Conservation (phyloP, 1,139 yeast genomes). For the Diutina pseudorugosa region DNA sequence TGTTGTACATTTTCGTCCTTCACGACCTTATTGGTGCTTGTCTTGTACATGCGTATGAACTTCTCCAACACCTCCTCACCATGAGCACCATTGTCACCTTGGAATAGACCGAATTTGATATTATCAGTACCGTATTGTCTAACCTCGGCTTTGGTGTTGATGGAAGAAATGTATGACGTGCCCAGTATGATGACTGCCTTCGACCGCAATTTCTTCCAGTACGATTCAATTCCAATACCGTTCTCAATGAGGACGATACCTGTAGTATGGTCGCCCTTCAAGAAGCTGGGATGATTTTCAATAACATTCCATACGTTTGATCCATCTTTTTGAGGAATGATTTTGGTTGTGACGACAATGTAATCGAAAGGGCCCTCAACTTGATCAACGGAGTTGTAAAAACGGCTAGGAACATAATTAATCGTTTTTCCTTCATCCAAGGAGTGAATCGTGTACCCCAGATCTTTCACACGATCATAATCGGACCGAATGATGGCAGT, state of each 20-base stretch:
- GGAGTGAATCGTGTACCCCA: constrained; percentile 53
- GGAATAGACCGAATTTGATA: constrained; percentile 1
- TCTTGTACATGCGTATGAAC: constrained; percentile 39
- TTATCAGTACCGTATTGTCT: not conserved
- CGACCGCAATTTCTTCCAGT: not conserved
- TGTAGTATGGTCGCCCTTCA: constrained; percentile 14
- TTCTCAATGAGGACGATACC: constrained; percentile 58
- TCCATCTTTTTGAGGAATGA: constrained; percentile 44
- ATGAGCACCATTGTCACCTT: constrained; percentile 12
- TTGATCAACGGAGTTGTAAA: constrained; percentile 30
- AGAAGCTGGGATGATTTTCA: not conserved
- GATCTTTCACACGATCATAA: constrained; percentile 34
- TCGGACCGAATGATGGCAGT: constrained; percentile 56
- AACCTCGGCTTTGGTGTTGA: not conserved
- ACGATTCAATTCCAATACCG: constrained; percentile 57
- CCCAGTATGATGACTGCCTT: not conserved
- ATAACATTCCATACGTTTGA: not conserved
- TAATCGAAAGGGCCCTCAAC: constrained; percentile 51
- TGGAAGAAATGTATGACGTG: not conserved
- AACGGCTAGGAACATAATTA: constrained; percentile 41
- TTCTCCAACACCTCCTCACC: constrained; percentile 7
- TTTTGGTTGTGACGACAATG: constrained; percentile 58
- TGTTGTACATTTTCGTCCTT: constrained; percentile 39
- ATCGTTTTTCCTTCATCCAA: constrained; percentile 44
- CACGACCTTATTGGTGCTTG: constrained; percentile 26